Evolutionary conservation across 228 moss, liverwort and hornwort species (phyloP).

Genomic region (Sphagnum magellanicum): DNA sequence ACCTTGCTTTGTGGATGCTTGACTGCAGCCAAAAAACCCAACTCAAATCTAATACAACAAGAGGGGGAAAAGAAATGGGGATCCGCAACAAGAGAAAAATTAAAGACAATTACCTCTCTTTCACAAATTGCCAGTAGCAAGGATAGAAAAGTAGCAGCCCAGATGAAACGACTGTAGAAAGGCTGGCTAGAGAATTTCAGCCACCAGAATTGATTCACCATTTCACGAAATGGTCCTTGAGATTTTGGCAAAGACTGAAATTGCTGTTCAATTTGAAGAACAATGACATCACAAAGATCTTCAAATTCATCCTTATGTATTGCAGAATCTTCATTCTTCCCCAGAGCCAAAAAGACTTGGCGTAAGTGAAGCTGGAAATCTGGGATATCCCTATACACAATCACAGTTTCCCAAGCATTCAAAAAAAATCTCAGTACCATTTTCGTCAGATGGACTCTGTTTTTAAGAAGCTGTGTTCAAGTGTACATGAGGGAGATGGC

Average conservation of each 20-base stretch:
- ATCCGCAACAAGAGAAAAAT: neutral
- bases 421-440: neutral
- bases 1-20: too few relatives aligned
- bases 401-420: neutral
- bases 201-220: constrained; percentile 8
- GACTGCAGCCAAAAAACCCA: too few relatives aligned
- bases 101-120: neutral
- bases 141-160: constrained; percentile 40
- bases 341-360: constrained; percentile 85
- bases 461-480: neutral
- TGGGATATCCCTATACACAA: constrained; percentile 53
- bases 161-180: constrained; percentile 63
- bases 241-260: constrained; percentile 21
- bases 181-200: constrained; percentile 27
- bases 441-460: neutral
- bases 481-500: too few relatives aligned
- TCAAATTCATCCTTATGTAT: constrained; percentile 95
- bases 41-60: too few relatives aligned
- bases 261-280: constrained; percentile 54
- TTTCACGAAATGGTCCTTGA: constrained; percentile 7
- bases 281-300: constrained; percentile 90
- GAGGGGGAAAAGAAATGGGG: too few relatives aligned
- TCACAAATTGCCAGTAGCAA: too few relatives aligned
- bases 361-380: constrained; percentile 55
- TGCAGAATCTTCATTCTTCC: constrained; percentile 84